Base-by-base conservation (phyloP, 2,329 filamentous ascomycete genomes). In the Fusarium pseudocircinatum region DNA sequence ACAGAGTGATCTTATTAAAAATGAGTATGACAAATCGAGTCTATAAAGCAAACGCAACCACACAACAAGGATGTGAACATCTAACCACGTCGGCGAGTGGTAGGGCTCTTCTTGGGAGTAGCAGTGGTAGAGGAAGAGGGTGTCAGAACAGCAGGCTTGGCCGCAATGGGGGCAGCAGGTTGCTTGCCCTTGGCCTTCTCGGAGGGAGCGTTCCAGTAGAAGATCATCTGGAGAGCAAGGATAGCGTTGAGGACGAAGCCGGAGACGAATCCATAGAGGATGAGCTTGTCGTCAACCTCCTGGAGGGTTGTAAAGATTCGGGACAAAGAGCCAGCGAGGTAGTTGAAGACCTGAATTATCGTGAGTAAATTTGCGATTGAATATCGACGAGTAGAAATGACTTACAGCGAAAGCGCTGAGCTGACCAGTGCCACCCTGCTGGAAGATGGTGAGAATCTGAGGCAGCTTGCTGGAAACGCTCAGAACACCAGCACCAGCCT, bases 261-360 rank as follows among this genome's bases (percentile, higher is more conserved):
- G 13, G 95, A 94, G 62, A 98, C 85, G 87, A 97, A 98, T 57
- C 95, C 93, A 84, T 97, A 98, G 32, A 99, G 89, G 78, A 99
- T 98, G 67, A 98, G 88, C 84, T 95, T 95, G 83, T 99, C 96
- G 82, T 97, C 93, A 68, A 99, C 96, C 86, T 99, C 96, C 80
- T 98, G 95, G 65, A 99, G 86, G 14, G 97, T 99, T 37, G 96
- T 99, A 84, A 98, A 99, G 85, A 99, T 97, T 81, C 96, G 93
- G 32, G 94, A 94, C 66, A 98, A 90, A 47, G 95, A 97, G 43
- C 97, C 96, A 77, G 92, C 87, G 78, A 99, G 94, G 84, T 97
- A 99, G 87, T 98, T 98, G 89, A 99, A 97, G 77, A 99, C 95
- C 95, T 98, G 78, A 13, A 53, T 11, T 4, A 22, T 4, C 34